A percentile compares a stretch with the other conserved stretches of the same genome.
phyloP scores from a whole-genome alignment of 2,329 filamentous ascomycete genomes.

The Stemphylium beticola region DNA sequence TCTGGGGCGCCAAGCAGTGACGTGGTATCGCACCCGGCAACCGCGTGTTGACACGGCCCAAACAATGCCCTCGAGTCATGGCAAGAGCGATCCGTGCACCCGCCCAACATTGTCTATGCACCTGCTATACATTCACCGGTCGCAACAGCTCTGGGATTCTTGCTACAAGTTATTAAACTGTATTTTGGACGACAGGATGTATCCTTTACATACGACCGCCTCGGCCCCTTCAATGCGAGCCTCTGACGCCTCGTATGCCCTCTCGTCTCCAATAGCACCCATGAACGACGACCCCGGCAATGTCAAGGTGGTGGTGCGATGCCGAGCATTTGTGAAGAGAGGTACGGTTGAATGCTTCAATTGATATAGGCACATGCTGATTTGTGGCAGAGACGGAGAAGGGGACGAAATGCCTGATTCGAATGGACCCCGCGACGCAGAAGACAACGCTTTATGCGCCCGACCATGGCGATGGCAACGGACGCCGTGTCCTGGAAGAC shows the following conservation, averaged over 20 bases:
- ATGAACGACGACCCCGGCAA: conserved; percentile 53
- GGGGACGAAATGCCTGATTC: conserved; percentile 81
- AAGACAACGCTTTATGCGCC: conserved; percentile 81
- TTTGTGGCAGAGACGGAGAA: conserved; percentile 73
- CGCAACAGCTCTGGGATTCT: conserved; percentile 31
- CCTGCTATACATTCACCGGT: conserved; percentile 38
- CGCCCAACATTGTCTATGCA: conserved; percentile 34
- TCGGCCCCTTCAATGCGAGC: conserved; percentile 55
- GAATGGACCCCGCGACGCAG: conserved; percentile 89
- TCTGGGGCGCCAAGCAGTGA: conserved; percentile 35
- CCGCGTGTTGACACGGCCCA: conserved; percentile 39
- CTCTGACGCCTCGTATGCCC: conserved; percentile 38
- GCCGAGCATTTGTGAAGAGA: conserved; percentile 55
- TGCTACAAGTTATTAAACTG: conserved; percentile 33
- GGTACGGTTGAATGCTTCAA: conserved; percentile 36
- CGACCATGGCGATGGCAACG: conserved; percentile 61
- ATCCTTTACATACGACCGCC: conserved; percentile 45
- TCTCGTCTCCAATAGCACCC: conserved; percentile 40
- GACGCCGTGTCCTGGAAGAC: conserved; percentile 79
- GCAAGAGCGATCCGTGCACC: conserved; percentile 25
- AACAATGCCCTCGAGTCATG: conserved; percentile 24
- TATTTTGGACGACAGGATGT: conserved; percentile 40
- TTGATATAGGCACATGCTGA: conserved; percentile 26
- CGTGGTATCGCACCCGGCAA: conserved; percentile 36
- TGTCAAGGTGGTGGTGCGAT: conserved; percentile 59